These are phyloP conservation scores for Rutidosis leptorrhynchoides DNA, from an alignment of 129 eudicot genomes.

Conservation along the genomic window DNA sequence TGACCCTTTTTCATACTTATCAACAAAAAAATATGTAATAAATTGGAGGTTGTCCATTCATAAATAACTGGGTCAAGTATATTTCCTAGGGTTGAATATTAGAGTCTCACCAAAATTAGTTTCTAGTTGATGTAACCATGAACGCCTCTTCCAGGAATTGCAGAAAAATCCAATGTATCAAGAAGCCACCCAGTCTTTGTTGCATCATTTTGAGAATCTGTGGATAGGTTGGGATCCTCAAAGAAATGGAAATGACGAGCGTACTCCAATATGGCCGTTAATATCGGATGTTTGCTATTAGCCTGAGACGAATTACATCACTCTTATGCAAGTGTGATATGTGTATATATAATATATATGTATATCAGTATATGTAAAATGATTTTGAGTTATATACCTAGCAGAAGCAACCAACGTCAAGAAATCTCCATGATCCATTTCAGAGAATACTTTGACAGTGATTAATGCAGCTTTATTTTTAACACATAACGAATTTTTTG, in stretches of 20 bases:
- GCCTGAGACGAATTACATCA: constrained; percentile 41
- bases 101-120: constrained; percentile 60
- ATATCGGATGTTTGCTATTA: constrained; percentile 91
- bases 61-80: not conserved
- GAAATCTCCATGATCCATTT: constrained; percentile 82
- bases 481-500: constrained; percentile 74
- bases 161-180: constrained; percentile 61
- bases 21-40: not conserved
- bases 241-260: constrained; percentile 89
- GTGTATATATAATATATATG: too few relatives aligned
- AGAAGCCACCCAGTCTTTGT: constrained; percentile 70
- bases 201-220: constrained; percentile 34
- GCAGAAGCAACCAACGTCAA: constrained; percentile 91
- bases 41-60: not conserved
- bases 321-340: too few relatives aligned
- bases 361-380: constrained; percentile 4
- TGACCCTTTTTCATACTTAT: constrained; percentile 12
- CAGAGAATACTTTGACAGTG: constrained; percentile 62
- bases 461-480: constrained; percentile 81
- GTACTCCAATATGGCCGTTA: constrained; percentile 73
- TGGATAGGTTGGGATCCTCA: constrained; percentile 48
- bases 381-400: constrained; percentile 41
- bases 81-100: not conserved
- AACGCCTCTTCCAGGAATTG: constrained; percentile 85
- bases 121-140: constrained; percentile 59